A percentile compares a stretch with the other conserved stretches of the same genome.
Evolutionary conservation across 208 protist genomes (phyloP).

Genomic region (Leishmania mexicana): DNA sequence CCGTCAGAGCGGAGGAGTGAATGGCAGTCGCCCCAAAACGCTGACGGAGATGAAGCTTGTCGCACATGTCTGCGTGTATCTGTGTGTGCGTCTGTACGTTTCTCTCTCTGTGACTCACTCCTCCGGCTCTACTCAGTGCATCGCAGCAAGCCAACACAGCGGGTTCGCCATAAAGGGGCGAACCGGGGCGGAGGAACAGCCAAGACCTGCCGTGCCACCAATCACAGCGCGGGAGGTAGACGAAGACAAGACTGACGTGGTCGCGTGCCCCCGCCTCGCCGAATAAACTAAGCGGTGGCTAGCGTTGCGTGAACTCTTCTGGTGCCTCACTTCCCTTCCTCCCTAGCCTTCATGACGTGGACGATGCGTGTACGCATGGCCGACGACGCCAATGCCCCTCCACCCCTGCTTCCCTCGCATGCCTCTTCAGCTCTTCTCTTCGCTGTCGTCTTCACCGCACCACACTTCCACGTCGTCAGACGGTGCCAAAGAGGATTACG

Average conservation of each 20-base stretch:
- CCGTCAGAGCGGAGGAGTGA: slow-evolving; percentile 34
- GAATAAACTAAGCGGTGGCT: background rate
- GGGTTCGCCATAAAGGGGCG: background rate
- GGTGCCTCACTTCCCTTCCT: background rate
- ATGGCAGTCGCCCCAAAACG: slow-evolving; percentile 26
- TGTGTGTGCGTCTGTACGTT: slow-evolving; percentile 2
- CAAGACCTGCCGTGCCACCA: background rate
- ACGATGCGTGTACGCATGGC: background rate
- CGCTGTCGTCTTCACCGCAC: background rate
- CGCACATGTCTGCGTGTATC: slow-evolving; percentile 2
- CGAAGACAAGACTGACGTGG: background rate
- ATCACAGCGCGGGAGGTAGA: background rate
- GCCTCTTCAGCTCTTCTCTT: background rate
- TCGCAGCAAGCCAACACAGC: no score
- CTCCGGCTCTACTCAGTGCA: background rate
- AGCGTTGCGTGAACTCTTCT: background rate
- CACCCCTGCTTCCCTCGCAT: background rate
- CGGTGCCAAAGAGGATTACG: background rate
- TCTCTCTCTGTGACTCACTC: background rate
- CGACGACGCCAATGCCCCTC: background rate
- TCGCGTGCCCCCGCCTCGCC: background rate
- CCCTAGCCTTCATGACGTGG: background rate
- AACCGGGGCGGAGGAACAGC: background rate
- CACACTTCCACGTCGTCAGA: no score
- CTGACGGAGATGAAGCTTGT: slow-evolving; percentile 18